Evolutionary conservation across 169 alveolate species (phyloP).

Genomic region (Perkinsus olseni): DNA sequence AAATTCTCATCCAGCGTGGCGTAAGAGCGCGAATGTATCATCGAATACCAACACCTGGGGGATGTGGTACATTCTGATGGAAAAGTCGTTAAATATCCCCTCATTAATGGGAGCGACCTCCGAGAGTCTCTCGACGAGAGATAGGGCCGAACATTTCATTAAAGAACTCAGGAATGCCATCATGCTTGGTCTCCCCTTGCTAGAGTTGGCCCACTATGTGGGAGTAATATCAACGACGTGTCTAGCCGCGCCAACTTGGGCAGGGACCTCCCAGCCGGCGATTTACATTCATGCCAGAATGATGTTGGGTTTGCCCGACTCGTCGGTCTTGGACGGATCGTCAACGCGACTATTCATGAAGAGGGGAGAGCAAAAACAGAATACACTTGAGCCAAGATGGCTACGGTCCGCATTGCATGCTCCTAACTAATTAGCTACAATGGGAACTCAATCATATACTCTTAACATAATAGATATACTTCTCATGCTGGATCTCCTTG

Average conservation of each 20-base stretch:
- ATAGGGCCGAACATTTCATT: not conserved
- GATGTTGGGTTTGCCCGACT: conserved; percentile 35
- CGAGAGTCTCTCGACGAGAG: no score
- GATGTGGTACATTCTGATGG: not conserved
- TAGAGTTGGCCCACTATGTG: not conserved
- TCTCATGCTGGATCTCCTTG: not conserved
- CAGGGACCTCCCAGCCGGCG: no score
- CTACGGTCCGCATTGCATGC: not conserved
- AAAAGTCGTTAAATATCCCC: no score
- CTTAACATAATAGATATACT: not conserved
- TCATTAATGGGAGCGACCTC: no score
- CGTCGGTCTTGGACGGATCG: not conserved
- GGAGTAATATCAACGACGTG: not conserved
- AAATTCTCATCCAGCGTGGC: not conserved
- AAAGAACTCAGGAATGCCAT: not conserved
- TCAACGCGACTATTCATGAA: not conserved
- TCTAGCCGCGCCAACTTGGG: no score
- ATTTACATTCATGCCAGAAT: no score
- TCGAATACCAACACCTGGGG: conserved; percentile 1
- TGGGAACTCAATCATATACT: not conserved
- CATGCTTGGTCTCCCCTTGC: not conserved
- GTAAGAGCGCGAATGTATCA: conserved; percentile 4
- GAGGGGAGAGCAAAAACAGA: not conserved
- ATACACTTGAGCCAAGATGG: not conserved
- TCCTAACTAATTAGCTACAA: not conserved